Conservation (phyloP, 257 asterid species). For the Cruciata laevipes region DNA sequence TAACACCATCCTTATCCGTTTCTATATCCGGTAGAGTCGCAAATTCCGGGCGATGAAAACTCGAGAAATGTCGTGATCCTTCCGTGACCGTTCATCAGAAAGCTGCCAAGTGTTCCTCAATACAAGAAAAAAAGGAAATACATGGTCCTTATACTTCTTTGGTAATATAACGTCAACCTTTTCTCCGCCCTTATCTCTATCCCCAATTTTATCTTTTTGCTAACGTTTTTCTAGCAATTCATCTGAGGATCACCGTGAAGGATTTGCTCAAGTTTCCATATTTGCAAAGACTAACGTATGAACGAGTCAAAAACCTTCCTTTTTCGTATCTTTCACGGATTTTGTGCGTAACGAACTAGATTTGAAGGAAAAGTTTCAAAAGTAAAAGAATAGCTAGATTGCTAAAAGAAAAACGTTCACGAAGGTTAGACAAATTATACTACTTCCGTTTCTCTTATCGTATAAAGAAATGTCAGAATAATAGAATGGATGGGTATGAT, state of each 20-base stretch:
- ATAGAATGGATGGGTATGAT: no score
- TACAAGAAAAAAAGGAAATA: no score
- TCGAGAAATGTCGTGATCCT: background rate
- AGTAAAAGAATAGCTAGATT: no score
- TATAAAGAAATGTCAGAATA: no score
- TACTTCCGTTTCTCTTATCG: no score
- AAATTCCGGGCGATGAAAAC: background rate
- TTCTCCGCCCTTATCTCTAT: background rate
- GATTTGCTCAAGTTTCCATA: background rate
- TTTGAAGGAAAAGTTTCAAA: background rate
- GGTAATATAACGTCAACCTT: background rate
- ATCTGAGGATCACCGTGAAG: background rate
- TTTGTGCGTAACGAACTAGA: background rate
- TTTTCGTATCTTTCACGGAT: background rate
- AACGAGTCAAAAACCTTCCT: background rate
- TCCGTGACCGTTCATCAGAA: background rate
- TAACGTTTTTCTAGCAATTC: background rate
- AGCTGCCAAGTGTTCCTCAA: background rate
- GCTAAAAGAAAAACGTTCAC: no score
- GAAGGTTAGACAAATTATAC: no score
- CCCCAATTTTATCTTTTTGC: background rate
- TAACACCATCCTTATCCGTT: background rate
- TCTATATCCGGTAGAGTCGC: background rate
- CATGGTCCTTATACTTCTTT: background rate
- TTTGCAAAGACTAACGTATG: background rate